These are phyloP conservation scores for Phialemoniopsis sp. DNA, from an alignment of 2,329 filamentous ascomycete genomes.

Conservation along the genomic window DNA sequence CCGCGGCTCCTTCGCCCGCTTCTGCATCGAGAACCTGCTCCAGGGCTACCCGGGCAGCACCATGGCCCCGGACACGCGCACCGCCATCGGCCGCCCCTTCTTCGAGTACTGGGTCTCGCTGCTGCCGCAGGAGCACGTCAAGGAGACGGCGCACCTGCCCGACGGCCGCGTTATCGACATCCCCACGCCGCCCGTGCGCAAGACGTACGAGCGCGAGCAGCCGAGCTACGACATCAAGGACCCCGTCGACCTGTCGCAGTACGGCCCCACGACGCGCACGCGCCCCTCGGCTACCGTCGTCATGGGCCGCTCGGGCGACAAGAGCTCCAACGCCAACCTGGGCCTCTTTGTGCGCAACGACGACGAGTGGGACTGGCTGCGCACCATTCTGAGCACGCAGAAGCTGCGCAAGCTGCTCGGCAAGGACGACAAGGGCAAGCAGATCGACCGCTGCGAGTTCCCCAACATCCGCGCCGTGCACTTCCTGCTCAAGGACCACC, in stretches of 20 bases:
- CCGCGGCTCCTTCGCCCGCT: slow-evolving; percentile 23
- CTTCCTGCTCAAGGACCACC: slow-evolving; percentile 13
- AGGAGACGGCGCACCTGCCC: slow-evolving; percentile 12
- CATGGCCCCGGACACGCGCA: slow-evolving; percentile 28
- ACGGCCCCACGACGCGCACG: slow-evolving; percentile 10
- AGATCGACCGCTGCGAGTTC: slow-evolving; percentile 41
- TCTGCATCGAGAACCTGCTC: slow-evolving; percentile 30
- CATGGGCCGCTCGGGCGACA: slow-evolving; percentile 34
- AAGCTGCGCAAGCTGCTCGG: slow-evolving; percentile 31
- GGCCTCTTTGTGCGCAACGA: slow-evolving; percentile 38
- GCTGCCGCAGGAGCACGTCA: slow-evolving; percentile 14
- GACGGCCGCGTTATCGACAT: slow-evolving; percentile 12
- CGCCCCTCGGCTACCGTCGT: slow-evolving; percentile 22
- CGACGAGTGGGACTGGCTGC: slow-evolving; percentile 41
- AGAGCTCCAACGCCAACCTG: slow-evolving; percentile 37
- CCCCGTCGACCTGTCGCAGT: slow-evolving; percentile 9
- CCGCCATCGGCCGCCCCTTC: slow-evolving; percentile 27
- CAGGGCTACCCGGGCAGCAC: slow-evolving; percentile 31
- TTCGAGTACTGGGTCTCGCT: slow-evolving; percentile 24
- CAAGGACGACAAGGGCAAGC: slow-evolving; percentile 26
- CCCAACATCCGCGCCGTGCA: slow-evolving; percentile 26
- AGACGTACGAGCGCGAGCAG: slow-evolving; percentile 3
- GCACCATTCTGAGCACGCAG: slow-evolving; percentile 30
- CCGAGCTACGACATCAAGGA: slow-evolving; percentile 8
- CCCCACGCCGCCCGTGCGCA: slow-evolving; percentile 1